phyloP scores from a whole-genome alignment of 2,329 filamentous ascomycete species.

The Alternaria hordeiaustralica region DNA sequence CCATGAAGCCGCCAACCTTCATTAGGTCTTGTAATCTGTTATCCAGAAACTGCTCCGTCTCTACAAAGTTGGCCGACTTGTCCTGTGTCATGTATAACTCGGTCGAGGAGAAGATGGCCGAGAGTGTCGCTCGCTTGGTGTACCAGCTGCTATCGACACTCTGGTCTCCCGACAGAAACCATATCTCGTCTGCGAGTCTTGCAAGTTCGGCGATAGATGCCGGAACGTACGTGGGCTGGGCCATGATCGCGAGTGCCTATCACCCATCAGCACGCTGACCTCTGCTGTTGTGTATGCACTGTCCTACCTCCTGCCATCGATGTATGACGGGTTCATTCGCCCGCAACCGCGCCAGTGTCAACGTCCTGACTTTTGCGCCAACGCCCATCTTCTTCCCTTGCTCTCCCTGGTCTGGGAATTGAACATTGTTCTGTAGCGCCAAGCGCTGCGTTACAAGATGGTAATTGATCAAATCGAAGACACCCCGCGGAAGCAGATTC shows the following conservation, averaged over 20 bases:
- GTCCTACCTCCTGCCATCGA: constrained; percentile 82
- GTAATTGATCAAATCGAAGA: constrained; percentile 82
- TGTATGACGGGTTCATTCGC: constrained; percentile 75
- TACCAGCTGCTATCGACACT: constrained; percentile 91
- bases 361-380: constrained; percentile 68
- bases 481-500: constrained; percentile 78
- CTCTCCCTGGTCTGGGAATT: constrained; percentile 49
- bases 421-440: constrained; percentile 59
- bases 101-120: constrained; percentile 70
- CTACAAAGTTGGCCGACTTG: constrained; percentile 70
- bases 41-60: constrained; percentile 81
- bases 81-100: constrained; percentile 97
- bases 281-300: constrained; percentile 37
- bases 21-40: constrained; percentile 74
- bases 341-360: constrained; percentile 78
- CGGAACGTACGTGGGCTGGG: constrained; percentile 78
- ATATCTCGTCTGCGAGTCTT: constrained; percentile 87
- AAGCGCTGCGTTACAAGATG: constrained; percentile 73
- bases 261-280: constrained; percentile 1
- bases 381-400: constrained; percentile 54
- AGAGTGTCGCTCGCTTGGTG: constrained; percentile 68
- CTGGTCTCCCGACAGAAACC: constrained; percentile 81
- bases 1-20: constrained; percentile 66
- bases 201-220: constrained; percentile 80
- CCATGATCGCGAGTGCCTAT: constrained; percentile 88